Percentiles rank a stretch among this genome's conserved stretches.
Conservation (phyloP, 805 yeast species). For the Spathaspora hagerdaliae region DNA sequence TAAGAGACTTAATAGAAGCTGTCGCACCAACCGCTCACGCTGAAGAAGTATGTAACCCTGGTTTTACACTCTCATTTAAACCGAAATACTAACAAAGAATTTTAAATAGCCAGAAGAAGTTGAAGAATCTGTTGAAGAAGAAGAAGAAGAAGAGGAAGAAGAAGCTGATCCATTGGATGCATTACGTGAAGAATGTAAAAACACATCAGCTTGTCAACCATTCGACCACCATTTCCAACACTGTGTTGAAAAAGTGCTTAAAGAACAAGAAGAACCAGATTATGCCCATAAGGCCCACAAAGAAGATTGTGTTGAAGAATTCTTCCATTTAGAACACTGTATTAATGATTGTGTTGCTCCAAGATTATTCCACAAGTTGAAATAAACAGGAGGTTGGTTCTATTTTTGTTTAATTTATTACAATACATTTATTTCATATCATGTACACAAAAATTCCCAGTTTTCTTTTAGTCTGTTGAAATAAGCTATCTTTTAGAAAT, state of each 20-base stretch:
- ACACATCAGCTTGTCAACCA: slow-evolving; percentile 63
- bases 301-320: slow-evolving; percentile 98
- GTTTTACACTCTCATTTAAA: not conserved
- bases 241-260: slow-evolving; percentile 92
- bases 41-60: slow-evolving; percentile 52
- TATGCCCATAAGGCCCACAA: slow-evolving; percentile 78
- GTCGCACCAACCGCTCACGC: slow-evolving; percentile 83
- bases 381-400: slow-evolving; percentile 37
- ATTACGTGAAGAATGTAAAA: slow-evolving; percentile 56
- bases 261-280: slow-evolving; percentile 78
- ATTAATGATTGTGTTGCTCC: slow-evolving; percentile 89
- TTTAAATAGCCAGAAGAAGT: slow-evolving; percentile 12
- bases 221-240: slow-evolving; percentile 87
- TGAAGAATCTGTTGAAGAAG: slow-evolving; percentile 49
- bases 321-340: slow-evolving; percentile 94
- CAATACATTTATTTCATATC: not conserved
- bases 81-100: no score
- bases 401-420: not conserved
- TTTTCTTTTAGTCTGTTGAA: no score
- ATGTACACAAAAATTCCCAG: not conserved
- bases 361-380: slow-evolving; percentile 79
- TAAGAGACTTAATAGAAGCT: slow-evolving; percentile 75
- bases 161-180: slow-evolving; percentile 47
- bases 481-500: not conserved
- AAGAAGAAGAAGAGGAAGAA: slow-evolving; percentile 63